Percentiles rank a stretch among this genome's conserved stretches.
Evolutionary conservation across 257 asterid genomes (phyloP).

Genomic region (Solanum bulbocastanum): DNA sequence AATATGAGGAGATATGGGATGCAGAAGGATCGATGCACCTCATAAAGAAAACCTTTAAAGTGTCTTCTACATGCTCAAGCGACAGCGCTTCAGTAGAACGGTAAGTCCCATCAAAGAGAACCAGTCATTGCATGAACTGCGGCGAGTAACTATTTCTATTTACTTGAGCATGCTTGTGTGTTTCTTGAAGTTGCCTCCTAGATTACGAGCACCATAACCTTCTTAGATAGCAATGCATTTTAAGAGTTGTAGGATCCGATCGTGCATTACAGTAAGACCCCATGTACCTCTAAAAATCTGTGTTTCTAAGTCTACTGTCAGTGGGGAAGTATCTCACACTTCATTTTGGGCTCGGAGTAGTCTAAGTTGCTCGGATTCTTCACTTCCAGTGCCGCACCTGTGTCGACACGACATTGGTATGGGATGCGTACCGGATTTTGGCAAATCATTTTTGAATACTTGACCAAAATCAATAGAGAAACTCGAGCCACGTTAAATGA

Average conservation of each 20-base stretch:
- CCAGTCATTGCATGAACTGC: background rate
- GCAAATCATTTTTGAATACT: background rate
- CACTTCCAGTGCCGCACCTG: background rate
- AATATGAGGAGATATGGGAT: slow-evolving; percentile 93
- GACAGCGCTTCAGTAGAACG: slow-evolving; percentile 47
- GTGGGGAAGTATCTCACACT: background rate
- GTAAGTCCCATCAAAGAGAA: slow-evolving; percentile 16
- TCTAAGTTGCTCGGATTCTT: background rate
- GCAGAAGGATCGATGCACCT: slow-evolving; percentile 98
- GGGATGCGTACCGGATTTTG: background rate
- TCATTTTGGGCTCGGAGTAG: background rate
- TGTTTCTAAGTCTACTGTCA: background rate
- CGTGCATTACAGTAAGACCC: background rate
- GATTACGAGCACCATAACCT: background rate
- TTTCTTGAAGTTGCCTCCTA: background rate
- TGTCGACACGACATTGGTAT: background rate
- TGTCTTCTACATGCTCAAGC: slow-evolving; percentile 16
- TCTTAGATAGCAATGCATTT: background rate
- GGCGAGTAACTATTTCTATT: background rate
- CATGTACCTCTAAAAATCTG: background rate
- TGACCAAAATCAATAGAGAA: background rate
- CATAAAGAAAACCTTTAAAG: slow-evolving; percentile 52
- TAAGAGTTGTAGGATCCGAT: background rate
- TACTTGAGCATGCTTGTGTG: background rate
- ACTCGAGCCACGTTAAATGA: background rate